A percentile compares a stretch with the other conserved stretches of the same genome.
These are phyloP conservation scores for Emergomyces orientalis DNA, from an alignment of 2,329 filamentous ascomycete species.

Conservation along the genomic window DNA sequence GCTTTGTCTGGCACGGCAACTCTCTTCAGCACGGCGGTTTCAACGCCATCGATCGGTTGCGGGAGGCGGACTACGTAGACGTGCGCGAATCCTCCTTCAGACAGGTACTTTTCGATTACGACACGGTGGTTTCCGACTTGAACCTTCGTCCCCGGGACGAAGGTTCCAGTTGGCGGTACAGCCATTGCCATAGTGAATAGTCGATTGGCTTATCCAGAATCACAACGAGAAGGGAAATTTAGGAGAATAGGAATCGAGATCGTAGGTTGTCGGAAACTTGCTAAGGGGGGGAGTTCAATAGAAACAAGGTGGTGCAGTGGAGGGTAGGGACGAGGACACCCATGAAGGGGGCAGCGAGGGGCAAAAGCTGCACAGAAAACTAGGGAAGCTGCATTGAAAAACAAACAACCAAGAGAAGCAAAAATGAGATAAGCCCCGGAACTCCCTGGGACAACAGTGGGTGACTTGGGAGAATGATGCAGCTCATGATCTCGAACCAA, in stretches of 20 bases:
- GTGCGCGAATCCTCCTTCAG: constrained; percentile 95
- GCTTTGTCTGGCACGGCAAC: constrained; percentile 97
- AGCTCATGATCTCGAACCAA: constrained; percentile 5
- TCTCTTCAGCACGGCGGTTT: constrained; percentile 80
- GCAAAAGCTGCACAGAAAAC: constrained; percentile 1
- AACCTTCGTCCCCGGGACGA: constrained; percentile 88
- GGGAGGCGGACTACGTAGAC: constrained; percentile 92
- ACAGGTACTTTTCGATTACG: constrained; percentile 92
- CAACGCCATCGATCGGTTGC: constrained; percentile 64
- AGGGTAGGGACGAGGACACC: background rate
- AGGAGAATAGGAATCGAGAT: background rate
- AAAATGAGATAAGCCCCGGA: background rate
- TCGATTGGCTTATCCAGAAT: constrained; percentile 15
- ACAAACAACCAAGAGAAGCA: background rate
- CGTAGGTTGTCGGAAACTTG: background rate
- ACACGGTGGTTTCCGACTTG: constrained; percentile 89
- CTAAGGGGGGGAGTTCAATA: no score
- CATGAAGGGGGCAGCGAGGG: constrained; percentile 6
- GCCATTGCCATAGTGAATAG: constrained; percentile 29
- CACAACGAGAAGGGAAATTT: background rate
- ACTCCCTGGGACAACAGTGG: background rate
- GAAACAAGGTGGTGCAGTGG: background rate
- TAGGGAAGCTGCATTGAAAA: constrained; percentile 7
- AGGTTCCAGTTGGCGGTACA: constrained; percentile 64
- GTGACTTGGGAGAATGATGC: constrained; percentile 5